Base-by-base conservation (phyloP, 257 asterid genomes). In the Osmanthus fragrans region DNA sequence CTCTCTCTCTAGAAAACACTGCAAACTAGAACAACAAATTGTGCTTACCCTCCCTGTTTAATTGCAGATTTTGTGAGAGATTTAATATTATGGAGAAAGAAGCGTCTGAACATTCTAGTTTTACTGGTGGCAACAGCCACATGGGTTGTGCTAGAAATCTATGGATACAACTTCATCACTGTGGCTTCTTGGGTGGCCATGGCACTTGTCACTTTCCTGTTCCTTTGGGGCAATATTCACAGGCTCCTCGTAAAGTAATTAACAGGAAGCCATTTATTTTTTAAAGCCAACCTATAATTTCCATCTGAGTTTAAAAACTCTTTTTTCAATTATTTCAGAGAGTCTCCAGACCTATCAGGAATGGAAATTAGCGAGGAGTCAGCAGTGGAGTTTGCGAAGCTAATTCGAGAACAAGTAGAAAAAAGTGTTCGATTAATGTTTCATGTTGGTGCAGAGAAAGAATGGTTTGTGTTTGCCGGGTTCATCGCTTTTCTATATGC, bases 21-120 rank as follows among this genome's bases (percentile, higher is more conserved):
- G 19, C 32, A 68, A 51, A 51, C 60, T 51, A 13, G 5, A 51
- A 7, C 45, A 39, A 7, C 45, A 39, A 1, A 39, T 39, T 39
- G 12, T 39, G 11, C 45, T 39, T 58, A 58, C 66, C 66, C 15
- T 58, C 66, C 30, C 29, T 21, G 27, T 21, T n/a, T 18, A 29
- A 68, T 66, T 25, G 66, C 87, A 83, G 96, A 81, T 80, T 6
- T 86, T 45, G 7, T 73, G 39, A 79, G 45, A 54, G 97, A 90
- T 76, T 40, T 90, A 29, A 42, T 86, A 2, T 47, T 87, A 21
- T 93, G 98, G 97, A 89, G 86, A 88, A 87, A 81, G 58, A 91
- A 84, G 80, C 70, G 71, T 13, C 49, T 70, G n/a, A 89, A 81
- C 42, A 13, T 84, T 8, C 18, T 36, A 18, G 39, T 88, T 45